Evolutionary conservation across 1,284 basidiomycete species (phyloP).

Genomic region (Ganoderma boninense): DNA sequence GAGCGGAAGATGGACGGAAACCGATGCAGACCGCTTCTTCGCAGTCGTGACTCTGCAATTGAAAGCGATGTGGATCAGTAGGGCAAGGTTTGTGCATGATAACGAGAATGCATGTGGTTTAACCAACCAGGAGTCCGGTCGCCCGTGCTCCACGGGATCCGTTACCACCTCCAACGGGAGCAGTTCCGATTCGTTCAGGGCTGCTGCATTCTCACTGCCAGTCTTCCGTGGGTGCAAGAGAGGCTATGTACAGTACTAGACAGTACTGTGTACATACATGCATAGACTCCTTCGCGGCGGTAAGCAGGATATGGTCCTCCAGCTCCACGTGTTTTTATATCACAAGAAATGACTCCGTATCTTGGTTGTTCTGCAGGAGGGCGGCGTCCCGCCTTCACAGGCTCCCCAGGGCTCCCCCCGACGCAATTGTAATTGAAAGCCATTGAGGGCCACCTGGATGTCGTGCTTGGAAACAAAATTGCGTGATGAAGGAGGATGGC

Average conservation of each 20-base stretch:
- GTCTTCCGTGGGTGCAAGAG: too few species aligned
- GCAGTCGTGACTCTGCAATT: not conserved
- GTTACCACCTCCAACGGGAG: not conserved
- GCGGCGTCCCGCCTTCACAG: not conserved
- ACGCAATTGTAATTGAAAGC: not conserved
- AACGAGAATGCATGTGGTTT: not conserved
- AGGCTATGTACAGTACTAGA: too few species aligned
- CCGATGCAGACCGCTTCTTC: too few species aligned
- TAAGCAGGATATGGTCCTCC: not conserved
- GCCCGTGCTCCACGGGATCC: not conserved
- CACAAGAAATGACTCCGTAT: not conserved
- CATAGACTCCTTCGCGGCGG: too few species aligned
- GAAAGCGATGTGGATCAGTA: not conserved
- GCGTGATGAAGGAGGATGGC: not conserved
- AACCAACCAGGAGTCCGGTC: not conserved
- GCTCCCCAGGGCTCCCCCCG: not conserved
- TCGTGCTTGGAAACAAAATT: not conserved
- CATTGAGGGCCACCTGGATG: not conserved
- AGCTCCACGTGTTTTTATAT: not conserved
- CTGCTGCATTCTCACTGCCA: not conserved
- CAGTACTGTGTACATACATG: too few species aligned
- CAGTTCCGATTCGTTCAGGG: not conserved
- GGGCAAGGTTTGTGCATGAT: not conserved
- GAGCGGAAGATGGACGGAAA: not conserved
- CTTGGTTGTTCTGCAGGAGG: not conserved